Conservation (phyloP, 495 filamentous ascomycete species). For the Amniculicola lignicola region DNA sequence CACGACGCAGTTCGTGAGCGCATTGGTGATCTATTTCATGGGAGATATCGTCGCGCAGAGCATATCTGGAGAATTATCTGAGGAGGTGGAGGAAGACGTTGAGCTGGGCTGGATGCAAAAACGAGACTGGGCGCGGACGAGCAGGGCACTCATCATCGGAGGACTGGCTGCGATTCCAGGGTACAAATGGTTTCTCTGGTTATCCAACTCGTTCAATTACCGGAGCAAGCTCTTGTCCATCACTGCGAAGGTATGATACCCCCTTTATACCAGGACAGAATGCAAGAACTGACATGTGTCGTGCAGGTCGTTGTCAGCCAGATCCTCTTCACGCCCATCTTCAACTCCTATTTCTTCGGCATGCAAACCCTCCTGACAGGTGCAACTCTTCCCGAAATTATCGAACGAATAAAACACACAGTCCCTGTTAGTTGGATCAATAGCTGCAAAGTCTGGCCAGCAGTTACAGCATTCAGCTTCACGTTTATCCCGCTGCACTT, state of each 20-base stretch:
- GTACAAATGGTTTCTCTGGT: conserved; percentile 83
- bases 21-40: conserved; percentile 72
- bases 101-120: conserved; percentile 36
- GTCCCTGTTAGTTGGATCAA: conserved; percentile 75
- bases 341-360: conserved; percentile 91
- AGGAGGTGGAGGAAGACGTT: conserved; percentile 31
- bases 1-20: conserved; percentile 70
- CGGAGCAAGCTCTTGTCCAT: conserved; percentile 55
- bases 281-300: conserved; percentile 46
- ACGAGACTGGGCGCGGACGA: conserved; percentile 50
- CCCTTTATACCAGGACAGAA: conserved; percentile 41
- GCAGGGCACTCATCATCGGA: conserved; percentile 71
- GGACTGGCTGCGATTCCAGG: conserved; percentile 67
- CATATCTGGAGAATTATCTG: conserved; percentile 35
- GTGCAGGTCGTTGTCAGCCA: conserved; percentile 81
- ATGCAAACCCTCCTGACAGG: conserved; percentile 66
- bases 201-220: conserved; percentile 79
- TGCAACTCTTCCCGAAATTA: conserved; percentile 57
- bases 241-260: conserved; percentile 10
- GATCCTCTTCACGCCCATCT: conserved; percentile 74
- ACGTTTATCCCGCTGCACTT: conserved; percentile 76
- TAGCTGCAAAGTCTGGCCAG: conserved; percentile 85
- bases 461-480: conserved; percentile 83
- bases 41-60: conserved; percentile 79
- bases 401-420: conserved; percentile 67